Conservation (phyloP, 495 filamentous ascomycete genomes). For the Xylaria scruposa region DNA sequence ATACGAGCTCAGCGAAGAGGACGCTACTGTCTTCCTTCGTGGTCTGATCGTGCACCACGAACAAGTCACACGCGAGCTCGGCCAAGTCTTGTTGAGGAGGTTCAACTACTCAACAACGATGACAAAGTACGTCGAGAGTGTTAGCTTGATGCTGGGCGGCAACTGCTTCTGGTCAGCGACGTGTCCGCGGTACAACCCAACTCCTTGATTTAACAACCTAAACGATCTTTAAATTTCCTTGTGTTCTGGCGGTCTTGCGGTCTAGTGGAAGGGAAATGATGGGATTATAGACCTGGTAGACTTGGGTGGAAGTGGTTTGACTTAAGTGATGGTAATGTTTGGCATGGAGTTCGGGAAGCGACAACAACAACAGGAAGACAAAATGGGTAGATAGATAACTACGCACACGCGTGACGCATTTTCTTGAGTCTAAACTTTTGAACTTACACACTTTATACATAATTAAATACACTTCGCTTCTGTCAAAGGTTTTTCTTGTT, state of each 20-base stretch:
- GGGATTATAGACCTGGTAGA: neutral
- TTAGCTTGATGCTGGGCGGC: conserved; percentile 27
- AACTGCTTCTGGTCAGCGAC: conserved; percentile 30
- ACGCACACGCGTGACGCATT: conserved; percentile 22
- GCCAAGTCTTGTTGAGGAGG: conserved; percentile 14
- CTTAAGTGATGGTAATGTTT: neutral
- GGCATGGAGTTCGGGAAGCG: neutral
- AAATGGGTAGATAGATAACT: conserved; percentile 17
- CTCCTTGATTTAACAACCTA: neutral
- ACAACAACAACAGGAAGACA: conserved; percentile 10
- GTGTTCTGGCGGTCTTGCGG: neutral
- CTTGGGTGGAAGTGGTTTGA: neutral
- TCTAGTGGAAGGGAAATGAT: neutral
- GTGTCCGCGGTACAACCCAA: conserved; percentile 26
- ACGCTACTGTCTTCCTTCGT: conserved; percentile 20
- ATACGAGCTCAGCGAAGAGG: conserved; percentile 23
- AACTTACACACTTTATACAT: conserved; percentile 16
- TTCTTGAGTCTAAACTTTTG: conserved; percentile 1
- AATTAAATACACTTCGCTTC: conserved; percentile 20
- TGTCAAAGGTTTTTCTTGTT: neutral
- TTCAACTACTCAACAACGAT: conserved; percentile 21
- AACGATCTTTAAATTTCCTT: neutral
- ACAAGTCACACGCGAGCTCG: conserved; percentile 23
- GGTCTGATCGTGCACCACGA: conserved; percentile 25
- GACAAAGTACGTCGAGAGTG: conserved; percentile 24